Evolutionary conservation across 305 asterid species (phyloP).

Genomic region (Fraxinus latifolia): DNA sequence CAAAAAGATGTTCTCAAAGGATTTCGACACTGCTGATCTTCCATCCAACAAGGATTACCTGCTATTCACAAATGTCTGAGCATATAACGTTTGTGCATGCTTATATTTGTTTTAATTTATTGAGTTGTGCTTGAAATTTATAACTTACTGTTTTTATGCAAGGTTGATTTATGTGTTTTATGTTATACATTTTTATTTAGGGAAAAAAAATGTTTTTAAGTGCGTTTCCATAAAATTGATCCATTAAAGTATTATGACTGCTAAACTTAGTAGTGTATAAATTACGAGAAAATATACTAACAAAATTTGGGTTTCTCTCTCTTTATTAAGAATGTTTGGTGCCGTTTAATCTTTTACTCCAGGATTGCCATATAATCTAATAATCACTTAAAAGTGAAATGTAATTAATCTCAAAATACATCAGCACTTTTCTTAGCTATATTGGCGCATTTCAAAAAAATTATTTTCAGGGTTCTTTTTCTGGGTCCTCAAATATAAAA

Average conservation of each 20-base stretch:
- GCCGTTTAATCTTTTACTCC: background rate
- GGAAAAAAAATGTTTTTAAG: no score
- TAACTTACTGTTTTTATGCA: background rate
- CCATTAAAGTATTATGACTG: background rate
- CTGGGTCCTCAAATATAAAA: background rate
- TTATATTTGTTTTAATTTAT: background rate
- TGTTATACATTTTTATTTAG: background rate
- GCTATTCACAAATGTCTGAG: background rate
- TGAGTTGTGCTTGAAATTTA: background rate
- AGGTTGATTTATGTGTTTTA: background rate
- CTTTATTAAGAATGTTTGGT: no score
- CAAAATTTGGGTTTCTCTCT: background rate
- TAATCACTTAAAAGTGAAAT: background rate
- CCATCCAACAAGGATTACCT: slow-evolving; percentile 23
- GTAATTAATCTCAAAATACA: background rate
- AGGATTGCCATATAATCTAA: background rate
- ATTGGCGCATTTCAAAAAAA: background rate
- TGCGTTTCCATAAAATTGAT: background rate
- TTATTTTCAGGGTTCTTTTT: background rate
- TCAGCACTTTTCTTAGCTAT: background rate
- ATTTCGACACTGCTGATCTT: slow-evolving; percentile 42
- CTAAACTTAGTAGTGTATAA: background rate
- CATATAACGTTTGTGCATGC: background rate
- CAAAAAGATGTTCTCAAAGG: slow-evolving; percentile 57
- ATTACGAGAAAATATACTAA: background rate